phyloP scores from a whole-genome alignment of 23 red algal species.

The Rhodosorus marinus region DNA sequence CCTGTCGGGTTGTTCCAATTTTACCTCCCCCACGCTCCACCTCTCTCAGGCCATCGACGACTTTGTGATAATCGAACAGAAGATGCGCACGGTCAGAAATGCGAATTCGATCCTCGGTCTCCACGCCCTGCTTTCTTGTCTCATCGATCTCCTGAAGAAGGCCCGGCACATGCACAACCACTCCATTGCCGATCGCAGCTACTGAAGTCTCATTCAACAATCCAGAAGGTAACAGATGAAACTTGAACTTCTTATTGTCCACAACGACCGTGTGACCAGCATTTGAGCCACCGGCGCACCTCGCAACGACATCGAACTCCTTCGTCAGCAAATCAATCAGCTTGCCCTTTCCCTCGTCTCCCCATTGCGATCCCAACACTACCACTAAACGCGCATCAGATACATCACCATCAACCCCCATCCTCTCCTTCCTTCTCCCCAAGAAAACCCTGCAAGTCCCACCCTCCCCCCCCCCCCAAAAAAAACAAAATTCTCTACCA shows the following conservation, averaged over 20 bases:
- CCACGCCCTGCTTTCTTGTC: slow-evolving; percentile 11
- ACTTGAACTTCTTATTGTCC: slow-evolving; percentile 70
- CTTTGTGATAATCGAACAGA: slow-evolving; percentile 93
- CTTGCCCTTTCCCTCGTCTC: slow-evolving; percentile 98
- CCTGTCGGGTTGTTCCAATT: slow-evolving; percentile 83
- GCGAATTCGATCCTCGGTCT: slow-evolving; percentile 14
- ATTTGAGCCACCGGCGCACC: slow-evolving; percentile 81
- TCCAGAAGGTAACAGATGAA: slow-evolving; percentile 85
- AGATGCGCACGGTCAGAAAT: slow-evolving; percentile 73
- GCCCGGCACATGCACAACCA: slow-evolving; percentile 76
- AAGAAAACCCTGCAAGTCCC: too few species aligned
- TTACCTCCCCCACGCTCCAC: slow-evolving; percentile 64
- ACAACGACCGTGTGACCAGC: slow-evolving; percentile 98
- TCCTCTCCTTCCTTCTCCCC: too few species aligned
- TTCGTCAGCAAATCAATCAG: slow-evolving; percentile 72
- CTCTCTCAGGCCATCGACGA: slow-evolving; percentile 77
- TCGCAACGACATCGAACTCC: slow-evolving; percentile 57
- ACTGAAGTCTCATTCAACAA: slow-evolving; percentile 37
- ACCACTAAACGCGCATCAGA: slow-evolving; percentile 16
- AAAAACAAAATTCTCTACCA: too few species aligned
- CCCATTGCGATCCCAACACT: slow-evolving; percentile 93
- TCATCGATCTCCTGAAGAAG: slow-evolving; percentile 36
- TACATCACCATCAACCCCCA: too few species aligned
- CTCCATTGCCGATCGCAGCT: slow-evolving; percentile 91
- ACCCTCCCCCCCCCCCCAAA: too few species aligned